Evolutionary conservation across 805 yeast species (phyloP), one percentile per base, ranked within the genome.

Genomic region (Torulaspora indica): DNA sequence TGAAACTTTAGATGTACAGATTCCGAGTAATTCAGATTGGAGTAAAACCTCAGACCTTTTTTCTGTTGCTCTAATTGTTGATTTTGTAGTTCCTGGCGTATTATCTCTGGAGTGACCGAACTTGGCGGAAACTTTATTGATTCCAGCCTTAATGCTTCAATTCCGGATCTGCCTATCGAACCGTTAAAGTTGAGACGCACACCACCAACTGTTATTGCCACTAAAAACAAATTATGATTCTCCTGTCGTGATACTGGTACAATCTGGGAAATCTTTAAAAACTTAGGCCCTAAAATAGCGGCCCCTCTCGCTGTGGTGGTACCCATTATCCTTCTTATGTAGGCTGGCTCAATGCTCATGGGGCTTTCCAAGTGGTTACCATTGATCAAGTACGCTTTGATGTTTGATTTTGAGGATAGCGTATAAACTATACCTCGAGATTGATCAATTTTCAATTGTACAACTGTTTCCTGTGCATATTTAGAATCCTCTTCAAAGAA

Each of bases 181-280:
- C 77, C 77, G 44, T 70, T 72, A 44, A 72, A 60, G 48, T 78
- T 81, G 20, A 89, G 70, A 53, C 97, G 76, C 53, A 86, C 85
- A n/a, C 97, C 96, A 49, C 81, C 83, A 38, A 79, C 72, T 0
- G 96, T 86, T 12, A 85, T 73, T 0, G 95, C 95, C 39, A 89
- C 80, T 42, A 89, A 67, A 57, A 79, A 87, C 18, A 87, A 69
- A 41, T 81, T 81, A 24, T 76, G 69, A 34, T 88, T 83, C 61
- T 88, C 95, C 15, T 65, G 60, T 38, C 72, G 78, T 3, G 81
- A 64, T 6, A 65, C 64, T 6, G 62, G 48, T 12, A 55, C 46
- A 15, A 60, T 56, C 52, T 76, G 79, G 18, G 83, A 78, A 34
- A 89, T 74, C 47, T 76, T 76, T 57, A 83, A 70, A 38, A 67